Evolutionary conservation across 441 rosid genomes (phyloP).

Genomic region (Bocquillonia castaneifolia): DNA sequence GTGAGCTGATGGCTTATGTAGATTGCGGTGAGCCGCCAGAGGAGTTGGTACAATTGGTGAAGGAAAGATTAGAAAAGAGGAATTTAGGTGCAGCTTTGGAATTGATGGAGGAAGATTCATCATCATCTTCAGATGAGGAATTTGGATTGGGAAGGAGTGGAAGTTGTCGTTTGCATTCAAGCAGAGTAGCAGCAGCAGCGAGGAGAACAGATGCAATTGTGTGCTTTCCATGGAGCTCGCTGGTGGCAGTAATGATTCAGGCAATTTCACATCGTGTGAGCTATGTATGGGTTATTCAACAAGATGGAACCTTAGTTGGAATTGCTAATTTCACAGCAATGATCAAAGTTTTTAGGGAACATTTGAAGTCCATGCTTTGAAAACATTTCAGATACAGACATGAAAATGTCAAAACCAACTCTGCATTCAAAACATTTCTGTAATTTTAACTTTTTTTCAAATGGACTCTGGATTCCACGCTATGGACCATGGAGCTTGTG

Average conservation of each 20-base stretch:
- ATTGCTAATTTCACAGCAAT: conserved; percentile 53
- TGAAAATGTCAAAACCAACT: not conserved
- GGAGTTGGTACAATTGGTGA: conserved; percentile 40
- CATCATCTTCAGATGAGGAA: conserved; percentile 53
- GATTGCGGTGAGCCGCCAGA: conserved; percentile 52
- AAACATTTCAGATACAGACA: not conserved
- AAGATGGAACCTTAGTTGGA: conserved; percentile 45
- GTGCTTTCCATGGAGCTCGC: conserved; percentile 58
- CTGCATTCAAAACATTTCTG: too few species aligned
- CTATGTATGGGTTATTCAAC: conserved; percentile 62
- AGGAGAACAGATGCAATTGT: conserved; percentile 43
- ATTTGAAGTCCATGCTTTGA: conserved; percentile 28
- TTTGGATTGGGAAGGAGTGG: conserved; percentile 32
- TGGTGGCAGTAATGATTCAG: conserved; percentile 70
- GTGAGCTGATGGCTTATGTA: conserved; percentile 56
- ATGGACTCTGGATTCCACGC: too few species aligned
- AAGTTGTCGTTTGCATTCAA: conserved; percentile 30
- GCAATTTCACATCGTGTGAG: conserved; percentile 55
- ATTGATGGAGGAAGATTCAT: conserved; percentile 42
- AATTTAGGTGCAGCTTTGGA: conserved; percentile 35
- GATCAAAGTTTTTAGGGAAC: conserved; percentile 48
- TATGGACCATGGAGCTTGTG: not conserved
- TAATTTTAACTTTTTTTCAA: too few species aligned
- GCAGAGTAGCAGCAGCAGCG: conserved; percentile 28
- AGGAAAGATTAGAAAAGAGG: conserved; percentile 44